Conservation (phyloP, 2,329 filamentous ascomycete genomes). For the Aureobasidium sp. region DNA sequence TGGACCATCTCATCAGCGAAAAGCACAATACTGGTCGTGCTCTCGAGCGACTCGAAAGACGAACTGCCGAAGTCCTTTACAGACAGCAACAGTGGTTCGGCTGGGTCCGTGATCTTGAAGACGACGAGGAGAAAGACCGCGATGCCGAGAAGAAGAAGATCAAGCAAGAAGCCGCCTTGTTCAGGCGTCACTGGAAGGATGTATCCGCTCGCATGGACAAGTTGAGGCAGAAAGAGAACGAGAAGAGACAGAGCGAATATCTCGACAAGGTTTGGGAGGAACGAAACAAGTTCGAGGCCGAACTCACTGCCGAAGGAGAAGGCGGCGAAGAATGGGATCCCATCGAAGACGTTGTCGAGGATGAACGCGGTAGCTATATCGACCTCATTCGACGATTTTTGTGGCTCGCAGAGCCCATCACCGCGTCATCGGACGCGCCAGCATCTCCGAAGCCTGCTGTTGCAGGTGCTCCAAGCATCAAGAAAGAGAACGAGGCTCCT, state of each 20-base stretch:
- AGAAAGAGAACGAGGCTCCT: background rate
- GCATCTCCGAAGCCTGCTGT: background rate
- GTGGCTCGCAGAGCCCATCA: constrained; percentile 45
- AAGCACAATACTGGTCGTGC: constrained; percentile 33
- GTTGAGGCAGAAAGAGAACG: constrained; percentile 34
- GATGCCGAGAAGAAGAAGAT: constrained; percentile 46
- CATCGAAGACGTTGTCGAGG: constrained; percentile 41
- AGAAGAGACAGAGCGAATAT: constrained; percentile 38
- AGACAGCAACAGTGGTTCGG: constrained; percentile 42
- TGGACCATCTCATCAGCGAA: constrained; percentile 33
- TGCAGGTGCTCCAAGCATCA: background rate
- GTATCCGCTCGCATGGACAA: constrained; percentile 33
- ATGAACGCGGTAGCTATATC: constrained; percentile 39
- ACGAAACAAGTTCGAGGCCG: constrained; percentile 29
- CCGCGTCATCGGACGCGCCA: background rate
- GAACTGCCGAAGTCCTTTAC: constrained; percentile 39
- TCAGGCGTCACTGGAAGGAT: constrained; percentile 42
- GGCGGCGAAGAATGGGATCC: constrained; percentile 42
- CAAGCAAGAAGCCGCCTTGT: constrained; percentile 43
- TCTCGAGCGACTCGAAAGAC: constrained; percentile 38
- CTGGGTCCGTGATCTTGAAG: constrained; percentile 33
- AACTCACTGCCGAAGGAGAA: constrained; percentile 23
- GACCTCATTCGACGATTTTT: constrained; percentile 42
- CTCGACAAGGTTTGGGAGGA: constrained; percentile 39
- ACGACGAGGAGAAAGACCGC: constrained; percentile 38